Percentiles rank a stretch among this genome's conserved stretches.
Evolutionary conservation across 2,329 filamentous ascomycete genomes (phyloP).

Genomic region (Nigrospora osmanthi): DNA sequence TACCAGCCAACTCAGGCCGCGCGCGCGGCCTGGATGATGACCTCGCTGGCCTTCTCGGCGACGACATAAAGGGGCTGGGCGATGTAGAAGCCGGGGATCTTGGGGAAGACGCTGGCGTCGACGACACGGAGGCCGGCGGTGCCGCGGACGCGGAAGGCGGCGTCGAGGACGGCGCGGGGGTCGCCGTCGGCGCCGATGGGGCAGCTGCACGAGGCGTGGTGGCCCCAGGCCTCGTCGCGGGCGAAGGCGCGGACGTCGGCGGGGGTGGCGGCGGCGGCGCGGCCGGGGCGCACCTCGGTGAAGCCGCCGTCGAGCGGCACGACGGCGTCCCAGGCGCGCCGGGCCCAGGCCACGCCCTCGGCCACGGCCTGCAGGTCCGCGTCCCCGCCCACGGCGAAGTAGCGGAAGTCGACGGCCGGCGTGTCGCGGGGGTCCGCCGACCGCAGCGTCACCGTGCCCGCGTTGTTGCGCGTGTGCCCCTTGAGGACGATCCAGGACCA

Average conservation of each 20-base stretch:
- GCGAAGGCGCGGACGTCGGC: constrained; percentile 20
- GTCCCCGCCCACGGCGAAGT: constrained; percentile 25
- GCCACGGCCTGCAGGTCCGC: constrained; percentile 28
- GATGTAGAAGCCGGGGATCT: constrained; percentile 31
- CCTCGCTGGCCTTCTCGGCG: constrained; percentile 40
- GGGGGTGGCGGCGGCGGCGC: neutral
- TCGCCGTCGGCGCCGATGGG: constrained; percentile 44
- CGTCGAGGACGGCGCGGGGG: constrained; percentile 42
- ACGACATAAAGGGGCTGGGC: constrained; percentile 41
- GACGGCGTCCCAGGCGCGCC: neutral
- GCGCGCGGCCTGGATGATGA: neutral
- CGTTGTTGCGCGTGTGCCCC: constrained; percentile 37
- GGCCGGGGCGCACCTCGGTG: neutral
- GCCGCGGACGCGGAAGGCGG: constrained; percentile 42
- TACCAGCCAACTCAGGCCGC: no score
- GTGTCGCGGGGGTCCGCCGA: constrained; percentile 54
- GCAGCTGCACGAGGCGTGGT: constrained; percentile 45
- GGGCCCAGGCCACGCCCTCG: neutral
- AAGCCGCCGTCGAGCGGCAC: neutral
- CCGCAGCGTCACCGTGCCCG: constrained; percentile 32
- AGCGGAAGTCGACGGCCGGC: constrained; percentile 53
- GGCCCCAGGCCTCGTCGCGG: constrained; percentile 38
- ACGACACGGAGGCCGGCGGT: constrained; percentile 44
- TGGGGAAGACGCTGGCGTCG: constrained; percentile 43
- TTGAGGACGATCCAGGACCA: constrained; percentile 22